These are phyloP conservation scores for Xylaria multiplex DNA, from an alignment of 2,329 filamentous ascomycete species.

Conservation along the genomic window DNA sequence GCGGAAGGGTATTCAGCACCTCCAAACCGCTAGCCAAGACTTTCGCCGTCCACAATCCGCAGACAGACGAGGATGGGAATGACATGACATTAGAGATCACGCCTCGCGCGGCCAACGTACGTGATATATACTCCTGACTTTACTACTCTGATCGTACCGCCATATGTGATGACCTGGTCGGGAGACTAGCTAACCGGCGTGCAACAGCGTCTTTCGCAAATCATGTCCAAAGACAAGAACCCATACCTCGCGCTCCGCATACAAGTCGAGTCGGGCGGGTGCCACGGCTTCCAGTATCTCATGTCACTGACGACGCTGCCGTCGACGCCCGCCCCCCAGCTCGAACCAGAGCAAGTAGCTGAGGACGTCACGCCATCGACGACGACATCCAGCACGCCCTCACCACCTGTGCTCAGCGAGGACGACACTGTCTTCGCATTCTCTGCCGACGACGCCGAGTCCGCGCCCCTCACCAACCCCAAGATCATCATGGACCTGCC, in stretches of 20 bases:
- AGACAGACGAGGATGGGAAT: slow-evolving; percentile 84
- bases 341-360: slow-evolving; percentile 24
- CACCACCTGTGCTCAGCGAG: slow-evolving; percentile 56
- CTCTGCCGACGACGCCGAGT: slow-evolving; percentile 56
- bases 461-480: slow-evolving; percentile 51
- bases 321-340: slow-evolving; percentile 25
- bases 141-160: background rate
- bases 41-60: slow-evolving; percentile 72
- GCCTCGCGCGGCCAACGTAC: slow-evolving; percentile 79
- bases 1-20: slow-evolving; percentile 22
- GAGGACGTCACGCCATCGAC: slow-evolving; percentile 45
- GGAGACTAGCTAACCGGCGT: slow-evolving; percentile 13
- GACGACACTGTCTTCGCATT: slow-evolving; percentile 92
- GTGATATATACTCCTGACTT: slow-evolving; percentile 39
- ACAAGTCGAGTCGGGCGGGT: slow-evolving; percentile 91
- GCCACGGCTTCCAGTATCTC: slow-evolving; percentile 97
- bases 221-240: slow-evolving; percentile 77
- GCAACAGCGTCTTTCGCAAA: slow-evolving; percentile 75
- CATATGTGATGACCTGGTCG: background rate
- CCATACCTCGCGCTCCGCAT: slow-evolving; percentile 88
- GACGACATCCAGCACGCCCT: slow-evolving; percentile 41
- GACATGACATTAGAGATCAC: slow-evolving; percentile 86
- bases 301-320: slow-evolving; percentile 83
- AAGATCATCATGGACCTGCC: slow-evolving; percentile 90
- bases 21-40: slow-evolving; percentile 52